These are phyloP conservation scores for Posidonia australis DNA, from an alignment of 106 monocot genomes.

Conservation along the genomic window DNA sequence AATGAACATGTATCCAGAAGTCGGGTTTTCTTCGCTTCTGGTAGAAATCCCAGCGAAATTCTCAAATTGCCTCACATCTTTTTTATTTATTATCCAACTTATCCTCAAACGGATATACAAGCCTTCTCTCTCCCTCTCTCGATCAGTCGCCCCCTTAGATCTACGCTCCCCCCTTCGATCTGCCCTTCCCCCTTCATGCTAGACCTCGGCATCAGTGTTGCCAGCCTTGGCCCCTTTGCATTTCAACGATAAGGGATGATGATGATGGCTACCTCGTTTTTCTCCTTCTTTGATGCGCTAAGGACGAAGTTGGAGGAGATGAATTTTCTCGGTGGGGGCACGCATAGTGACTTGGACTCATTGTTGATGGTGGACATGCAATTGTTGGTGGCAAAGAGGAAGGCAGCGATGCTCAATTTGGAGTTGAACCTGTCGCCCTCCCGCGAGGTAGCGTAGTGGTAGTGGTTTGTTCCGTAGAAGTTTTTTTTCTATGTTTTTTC, in stretches of 20 bases:
- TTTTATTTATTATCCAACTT: too few species aligned
- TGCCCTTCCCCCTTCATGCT: too few species aligned
- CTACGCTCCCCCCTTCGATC: too few species aligned
- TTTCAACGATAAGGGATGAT: not conserved
- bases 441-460: constrained; percentile 1
- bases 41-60: too few species aligned
- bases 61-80: too few species aligned
- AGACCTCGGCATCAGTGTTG: not conserved
- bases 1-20: too few species aligned
- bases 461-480: too few species aligned
- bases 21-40: too few species aligned
- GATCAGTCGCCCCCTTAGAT: too few species aligned
- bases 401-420: not conserved
- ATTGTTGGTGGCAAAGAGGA: not conserved
- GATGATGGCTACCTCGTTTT: not conserved
- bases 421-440: constrained; percentile 2
- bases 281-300: not conserved
- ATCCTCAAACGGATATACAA: too few species aligned
- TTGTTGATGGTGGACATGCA: not conserved
- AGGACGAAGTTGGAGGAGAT: not conserved
- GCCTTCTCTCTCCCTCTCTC: too few species aligned
- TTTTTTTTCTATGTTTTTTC: too few species aligned
- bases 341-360: not conserved
- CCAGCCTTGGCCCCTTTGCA: not conserved
- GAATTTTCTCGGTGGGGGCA: not conserved